Percentiles rank a stretch among this genome's conserved stretches.
Conservation (phyloP, 176 grass and related monocot species). For the Ampelocalamus luodianensis region DNA sequence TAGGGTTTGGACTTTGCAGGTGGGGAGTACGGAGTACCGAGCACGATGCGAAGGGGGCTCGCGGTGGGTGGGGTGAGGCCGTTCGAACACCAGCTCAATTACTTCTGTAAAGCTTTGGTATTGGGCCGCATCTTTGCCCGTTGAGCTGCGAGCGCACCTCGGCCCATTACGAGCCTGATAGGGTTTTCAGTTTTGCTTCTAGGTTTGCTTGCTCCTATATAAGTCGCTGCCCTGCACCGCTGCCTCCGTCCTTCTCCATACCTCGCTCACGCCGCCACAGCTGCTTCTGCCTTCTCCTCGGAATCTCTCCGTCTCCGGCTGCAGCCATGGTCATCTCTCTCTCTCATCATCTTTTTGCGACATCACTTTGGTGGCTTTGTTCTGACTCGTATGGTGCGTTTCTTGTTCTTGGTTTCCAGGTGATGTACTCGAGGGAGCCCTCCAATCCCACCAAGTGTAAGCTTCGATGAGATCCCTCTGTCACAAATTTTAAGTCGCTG, state of each 20-base stretch:
- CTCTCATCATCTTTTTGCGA: background rate
- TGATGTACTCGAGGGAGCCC: constrained; percentile 78
- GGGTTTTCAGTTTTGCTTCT: constrained; percentile 37
- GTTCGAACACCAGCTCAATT: too few relatives aligned
- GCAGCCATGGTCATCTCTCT: constrained; percentile 52
- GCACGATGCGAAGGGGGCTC: too few relatives aligned
- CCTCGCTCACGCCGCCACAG: background rate
- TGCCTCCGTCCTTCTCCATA: background rate
- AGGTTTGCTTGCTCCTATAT: constrained; percentile 14
- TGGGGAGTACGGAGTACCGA: too few relatives aligned
- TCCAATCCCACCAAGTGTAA: constrained; percentile 82
- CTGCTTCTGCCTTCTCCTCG: background rate
- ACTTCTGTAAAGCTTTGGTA: too few relatives aligned
- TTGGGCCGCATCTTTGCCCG: background rate
- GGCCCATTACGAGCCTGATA: constrained; percentile 9
- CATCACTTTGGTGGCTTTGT: background rate
- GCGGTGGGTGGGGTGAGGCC: too few relatives aligned
- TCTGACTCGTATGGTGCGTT: constrained; percentile 2
- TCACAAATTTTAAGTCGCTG: background rate
- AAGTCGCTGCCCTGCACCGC: background rate
- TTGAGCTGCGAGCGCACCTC: background rate
- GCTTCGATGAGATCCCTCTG: background rate
- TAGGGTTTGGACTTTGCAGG: too few relatives aligned
- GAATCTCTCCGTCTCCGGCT: background rate
- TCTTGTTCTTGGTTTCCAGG: constrained; percentile 45